These are phyloP conservation scores for Phytophthora fragariae DNA, from an alignment of 352 stramenopile genomes.

Conservation along the genomic window DNA sequence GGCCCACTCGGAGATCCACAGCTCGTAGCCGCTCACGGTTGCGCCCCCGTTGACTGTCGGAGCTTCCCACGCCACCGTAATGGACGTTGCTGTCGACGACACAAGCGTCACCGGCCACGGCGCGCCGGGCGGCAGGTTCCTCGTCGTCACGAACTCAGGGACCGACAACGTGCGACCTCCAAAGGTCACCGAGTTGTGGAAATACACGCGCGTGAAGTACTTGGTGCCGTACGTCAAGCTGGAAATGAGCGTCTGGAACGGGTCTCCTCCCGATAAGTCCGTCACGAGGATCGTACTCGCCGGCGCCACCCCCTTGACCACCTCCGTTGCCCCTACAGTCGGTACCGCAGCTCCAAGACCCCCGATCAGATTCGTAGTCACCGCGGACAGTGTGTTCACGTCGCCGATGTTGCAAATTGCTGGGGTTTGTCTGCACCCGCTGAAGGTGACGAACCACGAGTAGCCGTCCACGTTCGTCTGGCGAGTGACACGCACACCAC, in stretches of 20 bases:
- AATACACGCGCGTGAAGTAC: slow-evolving; percentile 93
- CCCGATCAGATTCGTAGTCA: slow-evolving; percentile 53
- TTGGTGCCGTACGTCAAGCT: slow-evolving; percentile 83
- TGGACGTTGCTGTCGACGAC: slow-evolving; percentile 88
- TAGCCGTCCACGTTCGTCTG: slow-evolving; percentile 75
- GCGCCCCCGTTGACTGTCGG: slow-evolving; percentile 93
- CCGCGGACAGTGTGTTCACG: slow-evolving; percentile 65
- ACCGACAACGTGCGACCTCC: slow-evolving; percentile 72
- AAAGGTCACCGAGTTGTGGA: slow-evolving; percentile 90
- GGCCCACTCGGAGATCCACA: slow-evolving; percentile 97
- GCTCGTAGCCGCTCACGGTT: slow-evolving; percentile 94
- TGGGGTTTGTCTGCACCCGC: slow-evolving; percentile 68
- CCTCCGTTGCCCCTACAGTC: slow-evolving; percentile 59
- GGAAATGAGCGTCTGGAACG: slow-evolving; percentile 70
- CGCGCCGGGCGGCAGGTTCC: slow-evolving; percentile 88
- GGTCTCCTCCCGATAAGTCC: slow-evolving; percentile 80
- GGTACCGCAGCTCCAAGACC: slow-evolving; percentile 43
- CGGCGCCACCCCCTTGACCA: slow-evolving; percentile 63
- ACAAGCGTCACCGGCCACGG: slow-evolving; percentile 89
- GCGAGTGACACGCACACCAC: slow-evolving; percentile 69
- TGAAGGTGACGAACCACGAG: slow-evolving; percentile 93
- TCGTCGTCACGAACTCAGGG: slow-evolving; percentile 85
- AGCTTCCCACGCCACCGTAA: slow-evolving; percentile 91
- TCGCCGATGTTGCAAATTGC: slow-evolving; percentile 93
- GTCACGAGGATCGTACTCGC: slow-evolving; percentile 60